A percentile compares a stretch with the other conserved stretches of the same genome.
phyloP scores from a whole-genome alignment of 306 rosid species.

The Lablab purpureus region DNA sequence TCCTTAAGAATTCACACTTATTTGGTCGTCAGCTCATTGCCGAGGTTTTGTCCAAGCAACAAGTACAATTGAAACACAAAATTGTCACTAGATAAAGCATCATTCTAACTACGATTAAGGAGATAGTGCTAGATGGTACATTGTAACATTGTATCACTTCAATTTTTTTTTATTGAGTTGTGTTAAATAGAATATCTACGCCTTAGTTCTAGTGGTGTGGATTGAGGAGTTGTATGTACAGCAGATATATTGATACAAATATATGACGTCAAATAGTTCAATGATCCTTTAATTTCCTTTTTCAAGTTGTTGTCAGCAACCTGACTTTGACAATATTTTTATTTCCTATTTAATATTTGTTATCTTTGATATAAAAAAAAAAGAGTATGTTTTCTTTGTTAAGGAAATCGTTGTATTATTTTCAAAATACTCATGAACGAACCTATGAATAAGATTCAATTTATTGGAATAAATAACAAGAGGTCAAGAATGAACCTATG shows the following conservation, averaged over 20 bases:
- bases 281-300: not conserved
- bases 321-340: too few species aligned
- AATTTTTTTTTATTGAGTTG: not conserved
- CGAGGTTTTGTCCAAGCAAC: slow-evolving; percentile 82
- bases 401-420: too few species aligned
- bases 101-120: slow-evolving; percentile 30
- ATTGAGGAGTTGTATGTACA: slow-evolving; percentile 33
- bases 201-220: not conserved
- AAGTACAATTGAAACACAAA: slow-evolving; percentile 50
- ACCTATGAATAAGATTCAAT: too few species aligned
- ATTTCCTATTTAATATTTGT: too few species aligned
- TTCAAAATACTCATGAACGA: too few species aligned
- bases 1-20: slow-evolving; percentile 82
- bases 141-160: not conserved
- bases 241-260: slow-evolving; percentile 21
- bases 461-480: too few species aligned
- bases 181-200: slow-evolving; percentile 5
- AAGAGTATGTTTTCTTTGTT: too few species aligned
- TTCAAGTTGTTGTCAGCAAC: slow-evolving; percentile 2
- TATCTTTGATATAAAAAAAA: too few species aligned
- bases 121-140: slow-evolving; percentile 13
- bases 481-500: too few species aligned
- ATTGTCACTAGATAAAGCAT: slow-evolving; percentile 40
- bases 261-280: slow-evolving; percentile 8
- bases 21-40: slow-evolving; percentile 88